These are phyloP conservation scores for Neurospora sp. DNA, from an alignment of 495 filamentous ascomycete genomes.

Conservation along the genomic window DNA sequence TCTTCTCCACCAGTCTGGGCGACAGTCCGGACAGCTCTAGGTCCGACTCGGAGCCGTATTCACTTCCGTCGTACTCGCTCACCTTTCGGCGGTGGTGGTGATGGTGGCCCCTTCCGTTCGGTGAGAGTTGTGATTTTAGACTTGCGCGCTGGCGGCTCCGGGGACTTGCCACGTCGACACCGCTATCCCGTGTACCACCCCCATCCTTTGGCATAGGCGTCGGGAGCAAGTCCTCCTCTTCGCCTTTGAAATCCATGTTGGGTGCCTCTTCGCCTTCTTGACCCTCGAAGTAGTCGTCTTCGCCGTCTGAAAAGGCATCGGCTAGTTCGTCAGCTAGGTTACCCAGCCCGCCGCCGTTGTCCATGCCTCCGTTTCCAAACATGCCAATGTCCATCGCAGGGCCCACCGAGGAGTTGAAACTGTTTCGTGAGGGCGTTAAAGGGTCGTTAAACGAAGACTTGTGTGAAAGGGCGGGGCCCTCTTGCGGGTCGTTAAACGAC, in stretches of 20 bases:
- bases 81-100: constrained; percentile 28
- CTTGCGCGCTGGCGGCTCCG: constrained; percentile 17
- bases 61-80: constrained; percentile 50
- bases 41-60: constrained; percentile 64
- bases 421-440: constrained; percentile 44
- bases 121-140: constrained; percentile 26
- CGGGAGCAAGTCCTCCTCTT: constrained; percentile 3
- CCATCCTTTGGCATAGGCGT: background rate
- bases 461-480: constrained; percentile 35
- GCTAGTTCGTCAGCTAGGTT: constrained; percentile 76
- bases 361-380: constrained; percentile 30
- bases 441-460: constrained; percentile 51
- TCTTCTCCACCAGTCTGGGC: constrained; percentile 58
- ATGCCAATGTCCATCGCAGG: constrained; percentile 36
- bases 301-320: constrained; percentile 46
- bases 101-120: constrained; percentile 21
- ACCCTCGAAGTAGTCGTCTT: constrained; percentile 47
- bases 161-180: constrained; percentile 36
- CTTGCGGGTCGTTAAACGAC: constrained; percentile 26
- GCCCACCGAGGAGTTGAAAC: constrained; percentile 34
- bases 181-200: constrained; percentile 30
- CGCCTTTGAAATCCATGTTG: constrained; percentile 18
- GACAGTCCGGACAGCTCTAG: constrained; percentile 61
- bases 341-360: constrained; percentile 53
- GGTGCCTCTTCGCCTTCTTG: constrained; percentile 27